These are phyloP conservation scores for Hordeum pubiflorum DNA, from an alignment of 202 grass and related monocot genomes.

Conservation along the genomic window DNA sequence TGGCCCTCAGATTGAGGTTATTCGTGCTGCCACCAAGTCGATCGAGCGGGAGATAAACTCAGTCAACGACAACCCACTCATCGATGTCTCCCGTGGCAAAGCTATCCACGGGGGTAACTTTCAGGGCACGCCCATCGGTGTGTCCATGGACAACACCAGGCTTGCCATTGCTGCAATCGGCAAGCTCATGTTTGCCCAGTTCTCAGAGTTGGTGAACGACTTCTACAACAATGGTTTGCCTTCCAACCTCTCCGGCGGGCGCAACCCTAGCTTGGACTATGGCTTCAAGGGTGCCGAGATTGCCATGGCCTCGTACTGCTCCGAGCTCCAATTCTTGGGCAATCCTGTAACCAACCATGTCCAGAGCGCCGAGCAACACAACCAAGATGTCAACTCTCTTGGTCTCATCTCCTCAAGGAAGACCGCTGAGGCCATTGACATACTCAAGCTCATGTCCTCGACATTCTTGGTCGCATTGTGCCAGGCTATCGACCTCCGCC, in stretches of 20 bases:
- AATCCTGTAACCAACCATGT: constrained; percentile 85
- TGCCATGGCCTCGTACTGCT: constrained; percentile 35
- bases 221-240: constrained; percentile 78
- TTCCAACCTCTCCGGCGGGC: constrained; percentile 66
- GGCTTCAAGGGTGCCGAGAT: constrained; percentile 27
- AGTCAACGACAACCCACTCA: constrained; percentile 83
- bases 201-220: constrained; percentile 49
- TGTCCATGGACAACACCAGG: constrained; percentile 87
- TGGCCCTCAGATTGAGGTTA: constrained; percentile 77
- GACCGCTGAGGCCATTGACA: constrained; percentile 60
- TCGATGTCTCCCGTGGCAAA: constrained; percentile 40
- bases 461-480: constrained; percentile 69
- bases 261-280: constrained; percentile 79
- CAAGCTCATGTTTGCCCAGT: constrained; percentile 14
- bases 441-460: constrained; percentile 77
- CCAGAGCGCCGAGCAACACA: constrained; percentile 85
- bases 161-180: constrained; percentile 55
- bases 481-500: constrained; percentile 71
- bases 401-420: constrained; percentile 78
- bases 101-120: constrained; percentile 86
- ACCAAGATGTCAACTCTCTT: constrained; percentile 80
- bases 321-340: constrained; percentile 66
- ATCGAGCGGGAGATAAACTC: constrained; percentile 85
- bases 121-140: constrained; percentile 78
- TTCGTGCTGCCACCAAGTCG: constrained; percentile 57